Evolutionary conservation across 2,329 filamentous ascomycete species (phyloP).

Genomic region (Fusarium sp.): DNA sequence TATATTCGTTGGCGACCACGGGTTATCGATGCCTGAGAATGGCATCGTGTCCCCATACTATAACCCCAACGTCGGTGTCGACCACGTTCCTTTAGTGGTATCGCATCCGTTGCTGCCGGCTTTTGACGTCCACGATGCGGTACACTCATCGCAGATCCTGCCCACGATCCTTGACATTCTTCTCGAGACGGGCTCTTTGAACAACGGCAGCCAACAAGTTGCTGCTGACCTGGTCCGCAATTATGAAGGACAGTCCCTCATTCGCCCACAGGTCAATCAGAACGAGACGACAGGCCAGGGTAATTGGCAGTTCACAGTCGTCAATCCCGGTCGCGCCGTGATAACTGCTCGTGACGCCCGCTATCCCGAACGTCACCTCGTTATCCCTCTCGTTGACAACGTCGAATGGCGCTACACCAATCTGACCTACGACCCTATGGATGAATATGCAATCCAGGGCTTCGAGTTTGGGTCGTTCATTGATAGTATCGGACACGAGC

Average conservation of each 20-base stretch:
- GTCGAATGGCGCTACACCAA: constrained; percentile 51
- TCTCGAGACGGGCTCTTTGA: constrained; percentile 47
- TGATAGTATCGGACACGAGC: constrained; percentile 35
- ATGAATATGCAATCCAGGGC: constrained; percentile 41
- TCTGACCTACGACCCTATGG: constrained; percentile 44
- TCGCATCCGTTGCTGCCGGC: constrained; percentile 49
- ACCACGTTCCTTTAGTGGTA: constrained; percentile 49
- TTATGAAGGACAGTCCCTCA: constrained; percentile 51
- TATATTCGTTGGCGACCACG: constrained; percentile 52
- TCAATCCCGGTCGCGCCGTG: constrained; percentile 51
- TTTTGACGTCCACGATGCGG: constrained; percentile 46
- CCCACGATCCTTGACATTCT: constrained; percentile 51
- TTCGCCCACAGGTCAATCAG: constrained; percentile 37
- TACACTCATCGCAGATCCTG: constrained; percentile 48
- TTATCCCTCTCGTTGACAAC: constrained; percentile 49
- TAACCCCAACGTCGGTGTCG: constrained; percentile 48
- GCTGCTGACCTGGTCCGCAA: constrained; percentile 45
- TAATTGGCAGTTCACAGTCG: constrained; percentile 51
- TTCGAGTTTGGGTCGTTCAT: constrained; percentile 47
- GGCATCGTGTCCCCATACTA: constrained; percentile 48
- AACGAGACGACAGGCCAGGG: constrained; percentile 40
- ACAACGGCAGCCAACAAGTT: constrained; percentile 33
- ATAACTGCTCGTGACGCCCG: constrained; percentile 50
- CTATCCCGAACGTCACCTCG: constrained; percentile 47
- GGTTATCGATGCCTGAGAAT: constrained; percentile 51